phyloP scores from a whole-genome alignment of 2,329 filamentous ascomycete species.

The Ceratocystis cubensis region DNA sequence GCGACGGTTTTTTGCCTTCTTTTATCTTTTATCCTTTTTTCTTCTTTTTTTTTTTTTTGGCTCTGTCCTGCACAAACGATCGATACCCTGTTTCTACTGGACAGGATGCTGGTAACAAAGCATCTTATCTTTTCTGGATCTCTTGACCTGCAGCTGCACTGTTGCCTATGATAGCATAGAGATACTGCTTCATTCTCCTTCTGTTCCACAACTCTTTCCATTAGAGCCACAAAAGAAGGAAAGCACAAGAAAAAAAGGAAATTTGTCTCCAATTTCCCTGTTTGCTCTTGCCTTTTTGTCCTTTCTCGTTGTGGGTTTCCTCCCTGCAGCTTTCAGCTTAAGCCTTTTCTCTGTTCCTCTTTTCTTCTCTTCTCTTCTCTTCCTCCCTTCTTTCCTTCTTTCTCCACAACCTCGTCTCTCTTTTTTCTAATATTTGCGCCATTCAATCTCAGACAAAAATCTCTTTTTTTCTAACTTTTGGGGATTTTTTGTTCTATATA shows the following conservation, averaged over 20 bases:
- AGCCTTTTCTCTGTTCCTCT: not conserved
- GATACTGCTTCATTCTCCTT: not conserved
- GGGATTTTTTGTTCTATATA: not conserved
- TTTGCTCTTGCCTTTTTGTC: slow-evolving; percentile 7
- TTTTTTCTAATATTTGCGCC: not conserved
- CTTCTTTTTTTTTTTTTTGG: not conserved
- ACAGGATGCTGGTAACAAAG: too few species aligned
- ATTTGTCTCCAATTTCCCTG: slow-evolving; percentile 6
- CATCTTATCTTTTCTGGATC: not conserved
- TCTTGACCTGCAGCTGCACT: not conserved
- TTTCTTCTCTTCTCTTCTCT: not conserved
- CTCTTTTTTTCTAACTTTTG: not conserved
- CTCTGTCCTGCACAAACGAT: not conserved
- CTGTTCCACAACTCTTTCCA: not conserved
- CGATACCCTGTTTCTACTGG: too few species aligned
- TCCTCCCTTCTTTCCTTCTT: not conserved
- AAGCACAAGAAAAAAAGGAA: not conserved
- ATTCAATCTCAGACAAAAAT: not conserved
- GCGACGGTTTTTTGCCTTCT: not conserved
- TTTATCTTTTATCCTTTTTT: not conserved
- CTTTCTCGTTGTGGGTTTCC: not conserved
- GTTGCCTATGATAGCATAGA: too few species aligned
- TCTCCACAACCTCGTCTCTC: not conserved
- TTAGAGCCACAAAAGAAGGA: not conserved
- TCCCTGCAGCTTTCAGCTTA: not conserved